Conservation (phyloP, 257 asterid species). For the Schizonepeta tenuifolia region DNA sequence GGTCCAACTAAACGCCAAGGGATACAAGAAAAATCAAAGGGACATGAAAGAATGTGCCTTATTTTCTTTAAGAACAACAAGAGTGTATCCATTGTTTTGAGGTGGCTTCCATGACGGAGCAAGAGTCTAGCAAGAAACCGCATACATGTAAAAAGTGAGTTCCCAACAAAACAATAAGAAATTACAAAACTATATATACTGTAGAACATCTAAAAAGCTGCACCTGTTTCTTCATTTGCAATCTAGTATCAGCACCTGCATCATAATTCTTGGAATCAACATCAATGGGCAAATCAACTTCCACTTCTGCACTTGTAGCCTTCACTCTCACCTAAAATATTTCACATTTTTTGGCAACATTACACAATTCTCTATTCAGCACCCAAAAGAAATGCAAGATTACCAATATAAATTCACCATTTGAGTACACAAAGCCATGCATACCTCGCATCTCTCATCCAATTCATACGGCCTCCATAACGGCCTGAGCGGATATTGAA, state of each 20-base stretch:
- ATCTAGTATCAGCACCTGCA: conserved; percentile 43
- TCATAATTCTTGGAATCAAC: conserved; percentile 69
- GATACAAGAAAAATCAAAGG: background rate
- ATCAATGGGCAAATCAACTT: conserved; percentile 77
- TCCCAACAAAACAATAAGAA: conserved; percentile 20
- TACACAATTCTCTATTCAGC: conserved; percentile 19
- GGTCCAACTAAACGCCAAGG: background rate
- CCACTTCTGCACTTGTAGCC: conserved; percentile 57
- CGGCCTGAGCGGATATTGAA: conserved; percentile 85
- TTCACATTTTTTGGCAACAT: conserved; percentile 18
- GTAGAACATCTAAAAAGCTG: background rate
- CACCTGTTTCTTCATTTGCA: conserved; percentile 67
- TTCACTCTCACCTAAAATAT: conserved; percentile 78
- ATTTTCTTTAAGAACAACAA: conserved; percentile 71
- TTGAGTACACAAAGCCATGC: conserved; percentile 18
- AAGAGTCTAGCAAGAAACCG: conserved; percentile 58
- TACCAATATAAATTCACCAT: background rate
- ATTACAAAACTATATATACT: background rate
- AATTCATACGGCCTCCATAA: conserved; percentile 87
- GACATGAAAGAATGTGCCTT: background rate
- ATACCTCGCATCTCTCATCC: conserved; percentile 75
- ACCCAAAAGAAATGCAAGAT: background rate
- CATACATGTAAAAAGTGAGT: conserved; percentile 21
- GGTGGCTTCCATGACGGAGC: conserved; percentile 62
- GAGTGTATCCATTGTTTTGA: conserved; percentile 51